phyloP scores from a whole-genome alignment of 768 basidiomycete species.

The Leccinum subtestaceum region DNA sequence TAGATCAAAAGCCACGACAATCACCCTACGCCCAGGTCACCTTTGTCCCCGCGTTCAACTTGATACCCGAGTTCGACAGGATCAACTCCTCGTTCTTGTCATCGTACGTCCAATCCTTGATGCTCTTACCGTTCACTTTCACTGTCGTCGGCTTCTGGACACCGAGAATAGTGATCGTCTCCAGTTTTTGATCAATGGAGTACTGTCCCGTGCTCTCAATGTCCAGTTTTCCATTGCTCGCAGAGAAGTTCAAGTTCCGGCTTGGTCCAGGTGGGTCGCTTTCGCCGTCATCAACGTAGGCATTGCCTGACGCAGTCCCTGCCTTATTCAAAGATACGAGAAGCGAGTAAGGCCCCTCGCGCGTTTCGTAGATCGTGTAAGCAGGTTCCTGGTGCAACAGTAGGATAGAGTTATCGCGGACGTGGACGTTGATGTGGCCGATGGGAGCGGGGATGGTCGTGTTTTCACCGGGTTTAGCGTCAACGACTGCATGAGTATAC shows the following conservation, averaged over 20 bases:
- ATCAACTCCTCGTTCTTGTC: conserved; percentile 41
- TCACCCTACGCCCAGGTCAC: conserved; percentile 34
- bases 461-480: conserved; percentile 39
- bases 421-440: conserved; percentile 71
- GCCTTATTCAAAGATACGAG: conserved; percentile 51
- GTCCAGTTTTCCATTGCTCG: conserved; percentile 32
- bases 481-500: conserved; percentile 61
- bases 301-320: conserved; percentile 54
- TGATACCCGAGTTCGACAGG: conserved; percentile 34
- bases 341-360: conserved; percentile 57
- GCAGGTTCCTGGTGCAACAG: conserved; percentile 60
- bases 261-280: conserved; percentile 55
- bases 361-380: conserved; percentile 69
- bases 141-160: conserved; percentile 43
- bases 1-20: background rate
- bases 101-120: conserved; percentile 41
- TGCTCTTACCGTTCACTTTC: conserved; percentile 34
- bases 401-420: conserved; percentile 66
- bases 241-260: conserved; percentile 45
- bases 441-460: conserved; percentile 64
- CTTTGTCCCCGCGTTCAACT: conserved; percentile 40
- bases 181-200: conserved; percentile 43
- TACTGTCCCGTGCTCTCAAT: conserved; percentile 36
- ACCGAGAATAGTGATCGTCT: conserved; percentile 58
- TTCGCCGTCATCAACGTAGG: conserved; percentile 71